Conservation (phyloP, 2,329 filamentous ascomycete species). For the Aspergillus pseudonomiae region DNA sequence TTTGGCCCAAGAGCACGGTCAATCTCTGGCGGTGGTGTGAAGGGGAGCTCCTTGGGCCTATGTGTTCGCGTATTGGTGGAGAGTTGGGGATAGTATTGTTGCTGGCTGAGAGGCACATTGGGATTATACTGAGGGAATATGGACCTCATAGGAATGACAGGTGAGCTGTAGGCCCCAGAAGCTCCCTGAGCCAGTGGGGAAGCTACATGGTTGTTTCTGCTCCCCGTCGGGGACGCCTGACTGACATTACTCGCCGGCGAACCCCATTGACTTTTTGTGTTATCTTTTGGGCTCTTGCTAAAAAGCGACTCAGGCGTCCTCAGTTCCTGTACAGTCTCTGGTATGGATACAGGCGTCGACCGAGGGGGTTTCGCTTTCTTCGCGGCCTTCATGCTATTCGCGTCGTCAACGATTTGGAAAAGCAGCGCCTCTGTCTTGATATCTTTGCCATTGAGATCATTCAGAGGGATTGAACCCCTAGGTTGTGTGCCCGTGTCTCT, state of each 20-base stretch:
- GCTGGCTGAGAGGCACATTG: slow-evolving; percentile 38
- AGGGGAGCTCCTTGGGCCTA: slow-evolving; percentile 30
- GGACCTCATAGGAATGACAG: slow-evolving; percentile 45
- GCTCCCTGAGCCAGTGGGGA: slow-evolving; percentile 20
- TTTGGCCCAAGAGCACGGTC: slow-evolving; percentile 41
- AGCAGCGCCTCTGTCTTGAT: slow-evolving; percentile 40
- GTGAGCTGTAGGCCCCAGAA: slow-evolving; percentile 29
- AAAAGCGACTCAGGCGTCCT: slow-evolving; percentile 21
- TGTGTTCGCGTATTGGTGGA: slow-evolving; percentile 18
- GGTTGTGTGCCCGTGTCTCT: slow-evolving; percentile 25
- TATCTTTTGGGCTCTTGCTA: slow-evolving; percentile 11
- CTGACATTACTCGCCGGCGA: not conserved
- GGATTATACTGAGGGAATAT: slow-evolving; percentile 51
- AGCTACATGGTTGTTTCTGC: slow-evolving; percentile 15
- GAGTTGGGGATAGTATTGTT: slow-evolving; percentile 39
- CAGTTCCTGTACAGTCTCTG: slow-evolving; percentile 16
- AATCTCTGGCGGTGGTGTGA: slow-evolving; percentile 38
- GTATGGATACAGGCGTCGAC: slow-evolving; percentile 20
- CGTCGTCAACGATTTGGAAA: slow-evolving; percentile 43
- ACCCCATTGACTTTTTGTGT: not conserved
- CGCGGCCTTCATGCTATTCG: slow-evolving; percentile 31
- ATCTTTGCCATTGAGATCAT: slow-evolving; percentile 34
- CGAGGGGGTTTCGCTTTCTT: slow-evolving; percentile 24
- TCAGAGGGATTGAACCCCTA: slow-evolving; percentile 31
- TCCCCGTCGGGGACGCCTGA: slow-evolving; percentile 8